These are phyloP conservation scores for Anisodus tanguticus DNA, from an alignment of 257 asterid genomes.

Conservation along the genomic window DNA sequence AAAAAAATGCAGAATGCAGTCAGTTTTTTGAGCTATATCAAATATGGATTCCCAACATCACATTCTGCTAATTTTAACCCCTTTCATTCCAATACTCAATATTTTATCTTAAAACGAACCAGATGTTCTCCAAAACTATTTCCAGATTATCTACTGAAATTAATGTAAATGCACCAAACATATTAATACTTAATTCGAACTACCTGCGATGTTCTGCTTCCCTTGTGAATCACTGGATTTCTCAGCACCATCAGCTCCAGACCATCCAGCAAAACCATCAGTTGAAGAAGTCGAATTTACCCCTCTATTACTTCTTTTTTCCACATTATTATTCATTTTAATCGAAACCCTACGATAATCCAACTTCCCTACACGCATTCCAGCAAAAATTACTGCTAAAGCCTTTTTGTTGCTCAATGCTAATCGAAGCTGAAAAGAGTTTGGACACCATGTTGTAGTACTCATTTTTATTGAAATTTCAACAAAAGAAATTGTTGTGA, in stretches of 20 bases:
- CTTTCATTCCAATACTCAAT: too few species aligned
- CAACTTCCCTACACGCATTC: slow-evolving; percentile 49
- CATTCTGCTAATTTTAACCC: too few species aligned
- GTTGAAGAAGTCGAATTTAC: slow-evolving; percentile 54
- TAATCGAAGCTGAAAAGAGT: slow-evolving; percentile 85
- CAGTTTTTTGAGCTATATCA: too few species aligned
- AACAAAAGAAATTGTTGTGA: neutral
- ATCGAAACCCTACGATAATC: slow-evolving; percentile 52
- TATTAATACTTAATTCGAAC: slow-evolving; percentile 28
- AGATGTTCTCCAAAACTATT: slow-evolving; percentile 20
- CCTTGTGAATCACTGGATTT: slow-evolving; percentile 47
- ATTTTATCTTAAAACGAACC: too few species aligned
- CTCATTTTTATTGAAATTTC: slow-evolving; percentile 41
- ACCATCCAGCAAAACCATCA: slow-evolving; percentile 82
- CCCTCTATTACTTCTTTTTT: slow-evolving; percentile 43
- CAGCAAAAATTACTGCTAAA: slow-evolving; percentile 35
- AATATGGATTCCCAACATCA: too few species aligned
- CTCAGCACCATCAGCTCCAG: slow-evolving; percentile 53
- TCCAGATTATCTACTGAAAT: neutral
- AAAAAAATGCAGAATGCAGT: neutral
- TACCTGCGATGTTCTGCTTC: slow-evolving; percentile 63
- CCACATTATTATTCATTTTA: slow-evolving; percentile 48
- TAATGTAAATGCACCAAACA: neutral
- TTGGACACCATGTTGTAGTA: slow-evolving; percentile 72
- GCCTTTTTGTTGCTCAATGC: slow-evolving; percentile 59